phyloP scores from a whole-genome alignment of 2,329 filamentous ascomycete genomes.

The Talaromyces sp. region DNA sequence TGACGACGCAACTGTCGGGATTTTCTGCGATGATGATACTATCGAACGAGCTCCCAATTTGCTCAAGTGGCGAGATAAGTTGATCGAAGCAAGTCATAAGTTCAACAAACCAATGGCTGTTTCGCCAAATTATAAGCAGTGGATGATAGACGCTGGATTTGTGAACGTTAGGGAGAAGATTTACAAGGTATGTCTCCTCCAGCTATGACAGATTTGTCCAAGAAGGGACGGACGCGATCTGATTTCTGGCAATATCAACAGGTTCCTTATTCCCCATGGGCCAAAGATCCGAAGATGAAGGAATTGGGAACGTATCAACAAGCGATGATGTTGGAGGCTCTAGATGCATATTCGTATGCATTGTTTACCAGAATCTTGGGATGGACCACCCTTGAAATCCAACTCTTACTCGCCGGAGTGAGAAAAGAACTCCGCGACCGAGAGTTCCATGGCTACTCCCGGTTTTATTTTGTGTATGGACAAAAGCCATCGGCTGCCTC shows the following conservation, averaged over 20 bases:
- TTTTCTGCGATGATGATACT: slow-evolving; percentile 5
- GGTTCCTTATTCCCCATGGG: slow-evolving; percentile 35
- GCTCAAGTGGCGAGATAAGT: not conserved
- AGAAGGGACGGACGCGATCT: not conserved
- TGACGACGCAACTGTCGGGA: slow-evolving; percentile 20
- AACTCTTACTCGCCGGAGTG: slow-evolving; percentile 22
- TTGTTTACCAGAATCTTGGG: slow-evolving; percentile 24
- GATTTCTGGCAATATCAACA: not conserved
- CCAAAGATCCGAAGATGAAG: slow-evolving; percentile 44
- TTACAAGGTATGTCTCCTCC: slow-evolving; percentile 25
- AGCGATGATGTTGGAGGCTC: slow-evolving; percentile 17
- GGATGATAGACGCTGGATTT: slow-evolving; percentile 9
- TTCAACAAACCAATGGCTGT: slow-evolving; percentile 8
- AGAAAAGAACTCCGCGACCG: not conserved
- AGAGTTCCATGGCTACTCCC: slow-evolving; percentile 16
- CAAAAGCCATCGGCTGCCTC: not conserved
- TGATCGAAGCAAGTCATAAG: slow-evolving; percentile 1
- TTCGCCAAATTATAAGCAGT: not conserved
- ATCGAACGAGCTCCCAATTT: not conserved
- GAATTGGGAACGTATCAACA: slow-evolving; percentile 36
- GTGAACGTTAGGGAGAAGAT: slow-evolving; percentile 8
- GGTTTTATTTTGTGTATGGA: slow-evolving; percentile 14
- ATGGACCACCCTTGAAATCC: slow-evolving; percentile 25
- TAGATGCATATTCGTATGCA: slow-evolving; percentile 22
- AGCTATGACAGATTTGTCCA: no score